These are phyloP conservation scores for Venturia effusa DNA, from an alignment of 2,329 filamentous ascomycete genomes.

Conservation along the genomic window DNA sequence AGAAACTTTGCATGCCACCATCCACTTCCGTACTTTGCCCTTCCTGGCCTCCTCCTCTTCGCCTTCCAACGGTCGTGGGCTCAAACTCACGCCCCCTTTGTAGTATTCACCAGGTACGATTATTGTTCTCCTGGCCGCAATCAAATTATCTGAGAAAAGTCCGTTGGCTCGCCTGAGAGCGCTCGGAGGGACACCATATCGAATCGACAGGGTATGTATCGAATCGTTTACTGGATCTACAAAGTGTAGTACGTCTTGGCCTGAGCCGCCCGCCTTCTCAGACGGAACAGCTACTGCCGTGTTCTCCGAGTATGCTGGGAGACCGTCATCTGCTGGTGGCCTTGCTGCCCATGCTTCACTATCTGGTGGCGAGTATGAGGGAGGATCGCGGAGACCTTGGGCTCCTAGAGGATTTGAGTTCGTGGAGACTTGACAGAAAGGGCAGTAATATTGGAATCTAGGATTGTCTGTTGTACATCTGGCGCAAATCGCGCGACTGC, in stretches of 20 bases:
- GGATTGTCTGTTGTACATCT: constrained; percentile 58
- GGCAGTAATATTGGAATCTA: constrained; percentile 56
- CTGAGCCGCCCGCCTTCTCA: constrained; percentile 5
- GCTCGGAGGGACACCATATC: constrained; percentile 56
- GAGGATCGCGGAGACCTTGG: constrained; percentile 53
- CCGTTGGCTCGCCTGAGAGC: constrained; percentile 57
- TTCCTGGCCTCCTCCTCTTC: constrained; percentile 66
- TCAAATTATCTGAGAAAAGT: constrained; percentile 59
- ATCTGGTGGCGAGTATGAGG: constrained; percentile 46
- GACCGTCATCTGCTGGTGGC: not conserved
- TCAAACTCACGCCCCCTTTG: constrained; percentile 55
- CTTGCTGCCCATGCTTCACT: not conserved
- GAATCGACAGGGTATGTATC: constrained; percentile 56
- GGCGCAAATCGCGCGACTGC: constrained; percentile 59
- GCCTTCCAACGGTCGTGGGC: constrained; percentile 59
- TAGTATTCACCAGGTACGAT: constrained; percentile 63
- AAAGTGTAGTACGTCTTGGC: constrained; percentile 58
- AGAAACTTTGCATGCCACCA: constrained; percentile 66
- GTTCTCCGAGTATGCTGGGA: constrained; percentile 4
- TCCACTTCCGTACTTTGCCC: constrained; percentile 61
- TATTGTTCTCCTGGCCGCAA: constrained; percentile 57
- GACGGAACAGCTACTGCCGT: not conserved
- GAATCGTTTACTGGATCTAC: constrained; percentile 59
- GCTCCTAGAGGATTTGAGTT: constrained; percentile 45
- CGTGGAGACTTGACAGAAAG: constrained; percentile 66